Percentiles rank a stretch among this genome's conserved stretches.
Evolutionary conservation across 148 eudicot species (phyloP).

Genomic region (Camellia lanceoleosa): DNA sequence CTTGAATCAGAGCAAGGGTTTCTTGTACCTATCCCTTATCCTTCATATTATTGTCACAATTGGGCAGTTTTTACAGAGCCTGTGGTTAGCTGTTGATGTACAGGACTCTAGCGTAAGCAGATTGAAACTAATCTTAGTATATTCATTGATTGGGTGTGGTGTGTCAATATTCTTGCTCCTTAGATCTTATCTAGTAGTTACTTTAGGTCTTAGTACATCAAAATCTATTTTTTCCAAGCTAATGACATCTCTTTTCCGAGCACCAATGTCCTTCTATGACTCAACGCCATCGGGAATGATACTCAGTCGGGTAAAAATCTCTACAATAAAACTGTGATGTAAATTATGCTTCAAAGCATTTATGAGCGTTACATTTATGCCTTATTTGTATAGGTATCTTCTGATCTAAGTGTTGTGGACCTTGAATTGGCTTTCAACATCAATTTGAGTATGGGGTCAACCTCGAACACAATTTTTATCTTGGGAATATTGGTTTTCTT

Average conservation of each 20-base stretch:
- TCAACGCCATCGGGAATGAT: constrained; percentile 64
- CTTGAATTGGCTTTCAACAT: constrained; percentile 45
- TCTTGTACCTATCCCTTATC: constrained; percentile 33
- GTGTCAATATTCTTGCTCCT: constrained; percentile 29
- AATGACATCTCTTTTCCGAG: constrained; percentile 46
- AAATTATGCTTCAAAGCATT: background rate
- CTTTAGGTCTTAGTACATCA: constrained; percentile 44
- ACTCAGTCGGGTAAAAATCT: constrained; percentile 51
- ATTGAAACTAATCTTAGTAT: constrained; percentile 26
- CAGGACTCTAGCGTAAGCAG: constrained; percentile 23
- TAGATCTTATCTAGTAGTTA: constrained; percentile 36
- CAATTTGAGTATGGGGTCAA: constrained; percentile 26
- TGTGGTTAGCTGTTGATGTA: constrained; percentile 49
- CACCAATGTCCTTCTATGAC: constrained; percentile 65
- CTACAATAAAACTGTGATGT: too few species aligned
- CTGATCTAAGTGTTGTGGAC: constrained; percentile 50
- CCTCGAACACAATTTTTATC: constrained; percentile 34
- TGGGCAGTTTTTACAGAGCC: constrained; percentile 49
- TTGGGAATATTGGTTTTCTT: constrained; percentile 42
- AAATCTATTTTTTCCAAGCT: constrained; percentile 42
- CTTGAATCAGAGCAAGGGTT: constrained; percentile 43
- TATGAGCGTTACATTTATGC: background rate
- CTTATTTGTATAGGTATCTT: constrained; percentile 36
- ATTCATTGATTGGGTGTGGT: constrained; percentile 36
- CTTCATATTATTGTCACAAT: constrained; percentile 28